Conservation (phyloP, 306 rosid species). For the Quercus agrifolia region DNA sequence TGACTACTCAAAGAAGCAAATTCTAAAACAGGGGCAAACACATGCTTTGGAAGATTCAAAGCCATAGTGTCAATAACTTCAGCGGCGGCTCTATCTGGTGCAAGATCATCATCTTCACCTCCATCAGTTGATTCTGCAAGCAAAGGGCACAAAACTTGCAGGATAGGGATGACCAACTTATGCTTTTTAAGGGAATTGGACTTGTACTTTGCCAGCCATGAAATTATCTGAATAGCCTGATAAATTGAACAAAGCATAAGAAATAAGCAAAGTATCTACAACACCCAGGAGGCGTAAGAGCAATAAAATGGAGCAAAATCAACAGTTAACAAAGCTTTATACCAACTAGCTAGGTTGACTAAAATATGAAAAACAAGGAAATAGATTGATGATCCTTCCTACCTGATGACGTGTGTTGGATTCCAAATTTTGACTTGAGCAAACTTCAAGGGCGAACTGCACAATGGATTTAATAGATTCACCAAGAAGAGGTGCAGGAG, state of each 20-base stretch:
- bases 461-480: constrained; percentile 94
- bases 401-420: constrained; percentile 99
- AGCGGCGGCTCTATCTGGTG: constrained; percentile 97
- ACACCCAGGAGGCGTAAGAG: background rate
- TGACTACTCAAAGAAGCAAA: constrained; percentile 84
- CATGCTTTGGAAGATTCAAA: constrained; percentile 78
- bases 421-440: constrained; percentile 90
- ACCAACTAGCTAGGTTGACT: background rate
- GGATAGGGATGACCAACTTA: constrained; percentile 79
- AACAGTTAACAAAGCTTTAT: background rate
- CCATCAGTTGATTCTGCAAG: constrained; percentile 83
- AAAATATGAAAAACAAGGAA: background rate
- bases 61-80: constrained; percentile 99
- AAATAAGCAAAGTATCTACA: constrained; percentile 17
- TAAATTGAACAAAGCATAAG: constrained; percentile 24
- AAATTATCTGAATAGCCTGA: constrained; percentile 93
- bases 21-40: constrained; percentile 77
- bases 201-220: constrained; percentile 97
- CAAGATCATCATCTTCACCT: constrained; percentile 92
- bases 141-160: constrained; percentile 90
- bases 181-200: constrained; percentile 78
- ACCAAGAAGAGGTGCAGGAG: constrained; percentile 99
- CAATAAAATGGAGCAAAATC: background rate
- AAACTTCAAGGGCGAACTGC: constrained; percentile 97
- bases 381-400: constrained; percentile 27